Base-by-base conservation (phyloP, 164 flowering plant genomes). In the Vitis rupestris region DNA sequence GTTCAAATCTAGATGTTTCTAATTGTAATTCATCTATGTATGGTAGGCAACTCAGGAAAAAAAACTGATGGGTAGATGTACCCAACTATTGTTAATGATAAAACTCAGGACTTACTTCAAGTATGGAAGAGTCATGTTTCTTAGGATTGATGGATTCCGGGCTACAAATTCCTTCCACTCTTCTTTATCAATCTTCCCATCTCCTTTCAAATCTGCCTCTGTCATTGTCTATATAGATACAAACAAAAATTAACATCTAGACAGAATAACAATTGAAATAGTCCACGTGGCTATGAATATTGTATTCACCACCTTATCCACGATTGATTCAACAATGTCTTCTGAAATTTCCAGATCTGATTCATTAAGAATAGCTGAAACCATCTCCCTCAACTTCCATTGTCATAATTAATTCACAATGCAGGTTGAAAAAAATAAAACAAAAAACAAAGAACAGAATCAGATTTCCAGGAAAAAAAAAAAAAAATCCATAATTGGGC, bases 81-180 rank as follows among this genome's bases (percentile, higher is more conserved):
- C 10, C 23, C 3, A 19, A 17, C 29, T n/a, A 19, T 11, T 59
- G 61, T 23, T 2, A 23, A 27, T 59, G 30, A 9, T 47, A 55
- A 31, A 60, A 17, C 65, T 0, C 50, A 15, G 59, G 37, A 68
- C 84, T 44, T 56, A 90, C 97, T 83, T 88, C 23, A 93, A 59
- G 69, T 82, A 78, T 30, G 92, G 94, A 64, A 93, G 86, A 65
- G 94, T 93, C 94, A 90, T 90, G 80, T 79, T 87, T 83, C 82
- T 90, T 13, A 90, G 63, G 14, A 87, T 57, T 29, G 90, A 76
- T 59, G 97, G 96, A 73, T 86, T 76, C 64, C 69, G 79, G 10
- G 79, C 74, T 2, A 89, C 96, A 57, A 83, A 85, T 55, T 78
- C 85, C 68, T 79, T 85, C 97, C 97, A 92, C 69, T 92, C 96